Evolutionary conservation across 768 basidiomycete genomes (phyloP).

Genomic region (Neoboletus brunneissimus): DNA sequence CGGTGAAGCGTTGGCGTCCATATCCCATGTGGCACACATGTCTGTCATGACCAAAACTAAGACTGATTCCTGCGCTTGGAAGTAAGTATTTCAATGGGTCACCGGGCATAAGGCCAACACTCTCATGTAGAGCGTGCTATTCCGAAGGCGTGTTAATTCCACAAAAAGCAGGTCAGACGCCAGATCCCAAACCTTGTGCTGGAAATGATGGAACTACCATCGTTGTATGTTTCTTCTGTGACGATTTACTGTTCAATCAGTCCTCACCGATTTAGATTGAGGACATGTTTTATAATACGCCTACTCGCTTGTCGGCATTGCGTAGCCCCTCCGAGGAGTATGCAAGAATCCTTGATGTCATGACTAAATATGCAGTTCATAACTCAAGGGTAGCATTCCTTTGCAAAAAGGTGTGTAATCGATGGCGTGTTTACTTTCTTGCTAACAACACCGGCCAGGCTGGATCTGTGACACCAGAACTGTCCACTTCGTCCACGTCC

Average conservation of each 20-base stretch:
- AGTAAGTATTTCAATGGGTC: constrained; percentile 49
- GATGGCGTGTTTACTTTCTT: background rate
- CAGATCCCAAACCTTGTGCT: constrained; percentile 86
- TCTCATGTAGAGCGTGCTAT: constrained; percentile 66
- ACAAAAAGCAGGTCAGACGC: constrained; percentile 63
- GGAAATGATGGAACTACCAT: constrained; percentile 94
- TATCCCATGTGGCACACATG: constrained; percentile 90
- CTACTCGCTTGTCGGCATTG: constrained; percentile 81
- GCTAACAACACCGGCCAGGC: constrained; percentile 43
- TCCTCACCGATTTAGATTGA: constrained; percentile 64
- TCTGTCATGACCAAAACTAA: constrained; percentile 90
- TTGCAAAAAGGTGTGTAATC: constrained; percentile 78
- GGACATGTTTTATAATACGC: constrained; percentile 92
- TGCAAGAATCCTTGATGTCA: constrained; percentile 82
- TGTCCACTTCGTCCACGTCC: constrained; percentile 74
- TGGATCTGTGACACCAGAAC: constrained; percentile 70
- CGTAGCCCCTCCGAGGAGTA: constrained; percentile 89
- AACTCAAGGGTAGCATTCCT: constrained; percentile 85
- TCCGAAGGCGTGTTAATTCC: constrained; percentile 71
- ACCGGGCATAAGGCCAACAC: constrained; percentile 1
- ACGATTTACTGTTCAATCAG: background rate
- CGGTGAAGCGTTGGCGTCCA: constrained; percentile 94
- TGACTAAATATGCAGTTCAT: constrained; percentile 92
- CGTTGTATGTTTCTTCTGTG: constrained; percentile 47
- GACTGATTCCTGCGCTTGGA: constrained; percentile 83